These are phyloP conservation scores for Ganoderma sp. DNA, from an alignment of 1,284 basidiomycete species.

Conservation along the genomic window DNA sequence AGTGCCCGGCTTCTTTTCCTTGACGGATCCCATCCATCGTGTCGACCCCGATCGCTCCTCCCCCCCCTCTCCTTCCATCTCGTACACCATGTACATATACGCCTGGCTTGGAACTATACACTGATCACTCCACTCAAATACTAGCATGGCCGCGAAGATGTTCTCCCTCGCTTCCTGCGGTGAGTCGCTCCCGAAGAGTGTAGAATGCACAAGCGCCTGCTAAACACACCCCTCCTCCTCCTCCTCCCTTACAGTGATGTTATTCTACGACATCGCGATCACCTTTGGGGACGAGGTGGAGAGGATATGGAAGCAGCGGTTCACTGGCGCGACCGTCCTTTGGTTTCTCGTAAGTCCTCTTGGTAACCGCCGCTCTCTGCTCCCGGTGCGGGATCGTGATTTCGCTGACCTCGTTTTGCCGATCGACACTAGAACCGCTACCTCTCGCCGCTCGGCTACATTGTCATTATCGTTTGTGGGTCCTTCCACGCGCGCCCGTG, in stretches of 20 bases:
- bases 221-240: conserved; percentile 1
- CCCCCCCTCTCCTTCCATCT: not conserved
- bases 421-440: conserved; percentile 36
- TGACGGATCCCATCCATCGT: conserved; percentile 6
- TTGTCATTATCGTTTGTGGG: conserved; percentile 38
- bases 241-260: conserved; percentile 31
- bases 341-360: conserved; percentile 36
- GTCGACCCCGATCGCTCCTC: not conserved
- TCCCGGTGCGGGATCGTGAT: not conserved
- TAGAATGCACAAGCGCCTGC: conserved; percentile 9
- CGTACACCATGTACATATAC: not conserved
- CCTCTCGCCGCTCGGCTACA: conserved; percentile 37
- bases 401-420: conserved; percentile 5
- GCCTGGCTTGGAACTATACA: not conserved
- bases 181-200: conserved; percentile 22
- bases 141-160: conserved; percentile 38
- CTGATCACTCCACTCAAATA: conserved; percentile 13
- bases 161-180: conserved; percentile 39
- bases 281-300: conserved; percentile 41
- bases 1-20: conserved; percentile 9
- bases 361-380: not conserved
- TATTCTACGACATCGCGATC: conserved; percentile 39
- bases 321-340: conserved; percentile 38
- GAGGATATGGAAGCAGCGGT: conserved; percentile 40
- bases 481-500: conserved; percentile 8